Evolutionary conservation across 176 grass and related monocot species (phyloP).

Genomic region (Rhynchospora tenuis): DNA sequence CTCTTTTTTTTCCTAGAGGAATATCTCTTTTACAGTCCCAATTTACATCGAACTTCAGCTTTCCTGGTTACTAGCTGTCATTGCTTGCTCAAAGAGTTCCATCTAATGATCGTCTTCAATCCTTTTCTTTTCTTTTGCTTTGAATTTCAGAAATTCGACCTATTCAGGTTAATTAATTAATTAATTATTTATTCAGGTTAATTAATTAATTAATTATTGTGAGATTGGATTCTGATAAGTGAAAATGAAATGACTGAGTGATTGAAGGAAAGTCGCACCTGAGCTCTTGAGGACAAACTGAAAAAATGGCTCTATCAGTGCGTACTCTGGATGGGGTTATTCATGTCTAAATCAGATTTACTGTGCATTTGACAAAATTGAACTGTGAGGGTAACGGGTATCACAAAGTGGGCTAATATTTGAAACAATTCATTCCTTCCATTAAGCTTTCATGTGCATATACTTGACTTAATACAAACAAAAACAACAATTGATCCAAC

Average conservation of each 20-base stretch:
- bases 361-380: background rate
- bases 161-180: background rate
- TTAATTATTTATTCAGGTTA: too few relatives aligned
- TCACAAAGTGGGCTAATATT: background rate
- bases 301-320: background rate
- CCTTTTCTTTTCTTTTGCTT: background rate
- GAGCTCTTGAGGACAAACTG: background rate
- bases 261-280: background rate
- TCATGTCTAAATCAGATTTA: background rate
- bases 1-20: background rate
- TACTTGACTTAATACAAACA: too few relatives aligned
- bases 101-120: background rate
- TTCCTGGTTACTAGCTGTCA: background rate
- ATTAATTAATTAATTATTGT: too few relatives aligned
- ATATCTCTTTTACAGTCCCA: background rate
- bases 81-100: background rate
- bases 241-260: background rate
- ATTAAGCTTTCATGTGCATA: background rate
- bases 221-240: background rate
- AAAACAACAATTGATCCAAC: background rate
- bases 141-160: background rate
- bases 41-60: background rate
- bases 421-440: background rate
- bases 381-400: background rate
- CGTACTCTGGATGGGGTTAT: background rate